phyloP scores from a whole-genome alignment of 257 asterid genomes.

The Scutellaria minor region DNA sequence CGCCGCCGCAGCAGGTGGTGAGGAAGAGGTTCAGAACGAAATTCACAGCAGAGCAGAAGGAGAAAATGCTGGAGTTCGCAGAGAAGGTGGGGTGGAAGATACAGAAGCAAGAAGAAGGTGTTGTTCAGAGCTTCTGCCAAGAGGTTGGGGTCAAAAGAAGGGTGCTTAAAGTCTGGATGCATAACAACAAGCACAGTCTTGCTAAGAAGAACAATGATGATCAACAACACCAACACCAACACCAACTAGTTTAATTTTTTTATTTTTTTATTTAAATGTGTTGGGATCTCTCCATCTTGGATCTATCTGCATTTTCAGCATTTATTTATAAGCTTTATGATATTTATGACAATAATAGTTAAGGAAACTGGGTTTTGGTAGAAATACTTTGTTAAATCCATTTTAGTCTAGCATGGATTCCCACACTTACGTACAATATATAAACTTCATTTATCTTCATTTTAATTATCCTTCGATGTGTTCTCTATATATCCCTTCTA shows the following conservation, averaged over 20 bases:
- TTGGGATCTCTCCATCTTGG: constrained; percentile 9
- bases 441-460: background rate
- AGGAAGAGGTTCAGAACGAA: constrained; percentile 88
- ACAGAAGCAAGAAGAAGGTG: constrained; percentile 78
- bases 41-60: constrained; percentile 83
- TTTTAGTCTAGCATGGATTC: constrained; percentile 1
- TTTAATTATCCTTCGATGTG: background rate
- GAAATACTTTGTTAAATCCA: constrained; percentile 6
- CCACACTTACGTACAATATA: constrained; percentile 8
- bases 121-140: constrained; percentile 83
- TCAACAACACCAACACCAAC: constrained; percentile 16
- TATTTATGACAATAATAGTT: constrained; percentile 23
- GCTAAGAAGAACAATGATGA: constrained; percentile 53
- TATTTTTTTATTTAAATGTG: background rate
- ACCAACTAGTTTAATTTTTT: constrained; percentile 8
- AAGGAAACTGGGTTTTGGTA: constrained; percentile 27
- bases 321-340: constrained; percentile 4
- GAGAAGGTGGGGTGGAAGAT: constrained; percentile 94
- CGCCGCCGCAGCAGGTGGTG: constrained; percentile 39
- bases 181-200: constrained; percentile 76
- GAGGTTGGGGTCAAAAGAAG: constrained; percentile 81
- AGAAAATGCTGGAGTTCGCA: constrained; percentile 80
- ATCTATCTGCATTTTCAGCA: constrained; percentile 1
- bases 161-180: constrained; percentile 95
- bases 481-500: background rate